These are phyloP conservation scores for Lotus japonicus DNA, from an alignment of 306 rosid genomes.

Conservation along the genomic window DNA sequence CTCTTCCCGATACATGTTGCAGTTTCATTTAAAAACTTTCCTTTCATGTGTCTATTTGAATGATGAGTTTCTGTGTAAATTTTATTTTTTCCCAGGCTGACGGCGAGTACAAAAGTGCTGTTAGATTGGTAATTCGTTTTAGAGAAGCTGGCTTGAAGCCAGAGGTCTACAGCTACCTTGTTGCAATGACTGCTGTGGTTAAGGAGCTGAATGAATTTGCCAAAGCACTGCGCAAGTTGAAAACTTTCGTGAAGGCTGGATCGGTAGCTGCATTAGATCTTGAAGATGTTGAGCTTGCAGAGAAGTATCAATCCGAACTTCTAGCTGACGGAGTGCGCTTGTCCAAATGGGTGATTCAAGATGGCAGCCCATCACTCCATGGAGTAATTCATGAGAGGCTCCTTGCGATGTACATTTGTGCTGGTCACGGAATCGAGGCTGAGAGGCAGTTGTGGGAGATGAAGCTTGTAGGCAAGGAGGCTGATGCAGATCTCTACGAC, in stretches of 20 bases:
- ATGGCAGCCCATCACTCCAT: constrained; percentile 44
- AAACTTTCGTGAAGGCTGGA: constrained; percentile 47
- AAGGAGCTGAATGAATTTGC: constrained; percentile 84
- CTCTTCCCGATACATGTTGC: background rate
- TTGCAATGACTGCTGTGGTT: constrained; percentile 92
- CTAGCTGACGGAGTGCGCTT: constrained; percentile 57
- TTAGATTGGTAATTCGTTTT: constrained; percentile 60
- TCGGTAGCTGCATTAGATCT: constrained; percentile 50
- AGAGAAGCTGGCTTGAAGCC: constrained; percentile 90
- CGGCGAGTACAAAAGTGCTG: constrained; percentile 66
- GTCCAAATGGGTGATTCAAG: constrained; percentile 78
- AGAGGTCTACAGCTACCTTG: constrained; percentile 83
- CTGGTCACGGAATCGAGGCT: constrained; percentile 89
- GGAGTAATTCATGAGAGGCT: constrained; percentile 91
- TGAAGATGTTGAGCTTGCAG: constrained; percentile 50
- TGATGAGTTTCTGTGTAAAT: constrained; percentile 7
- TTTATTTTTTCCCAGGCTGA: constrained; percentile 50
- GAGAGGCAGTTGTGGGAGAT: constrained; percentile 94
- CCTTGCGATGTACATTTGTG: constrained; percentile 89
- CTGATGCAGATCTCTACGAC: constrained; percentile 74
- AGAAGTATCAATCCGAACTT: constrained; percentile 73
- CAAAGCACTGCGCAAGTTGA: constrained; percentile 79
- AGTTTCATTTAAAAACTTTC: background rate
- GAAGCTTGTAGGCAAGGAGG: constrained; percentile 92
- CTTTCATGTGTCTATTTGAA: background rate